Evolutionary conservation across 2,329 filamentous ascomycete genomes (phyloP).

Genomic region (Nigrospora osmanthi): DNA sequence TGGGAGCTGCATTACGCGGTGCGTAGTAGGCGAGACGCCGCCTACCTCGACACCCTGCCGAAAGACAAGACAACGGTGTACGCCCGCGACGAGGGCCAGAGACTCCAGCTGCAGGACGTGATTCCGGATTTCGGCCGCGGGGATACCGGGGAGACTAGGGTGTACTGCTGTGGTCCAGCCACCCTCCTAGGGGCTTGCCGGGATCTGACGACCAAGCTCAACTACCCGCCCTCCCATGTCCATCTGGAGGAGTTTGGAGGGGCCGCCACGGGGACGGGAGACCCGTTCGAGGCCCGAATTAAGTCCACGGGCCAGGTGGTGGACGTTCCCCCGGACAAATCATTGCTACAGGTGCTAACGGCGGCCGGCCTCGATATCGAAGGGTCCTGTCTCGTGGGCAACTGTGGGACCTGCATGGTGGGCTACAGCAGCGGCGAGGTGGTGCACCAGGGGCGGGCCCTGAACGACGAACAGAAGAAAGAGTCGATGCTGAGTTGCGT

Average conservation of each 20-base stretch:
- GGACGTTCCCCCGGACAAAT: conserved; percentile 18
- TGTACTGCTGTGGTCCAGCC: conserved; percentile 23
- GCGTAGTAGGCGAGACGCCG: conserved; percentile 17
- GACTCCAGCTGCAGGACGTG: conserved; percentile 27
- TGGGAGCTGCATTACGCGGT: conserved; percentile 21
- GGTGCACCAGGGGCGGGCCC: conserved; percentile 17
- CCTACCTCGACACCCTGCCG: conserved; percentile 16
- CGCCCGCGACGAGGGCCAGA: conserved; percentile 14
- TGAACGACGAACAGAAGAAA: conserved; percentile 19
- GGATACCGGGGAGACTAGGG: conserved; percentile 13
- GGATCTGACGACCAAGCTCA: conserved; percentile 8
- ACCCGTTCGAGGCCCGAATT: conserved; percentile 21
- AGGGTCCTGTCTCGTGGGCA: conserved; percentile 21
- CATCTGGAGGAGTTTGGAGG: conserved; percentile 22
- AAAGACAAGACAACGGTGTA: conserved; percentile 14
- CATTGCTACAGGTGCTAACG: conserved; percentile 20
- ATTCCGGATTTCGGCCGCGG: conserved; percentile 10
- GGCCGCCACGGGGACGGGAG: conserved; percentile 15
- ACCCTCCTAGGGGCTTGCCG: conserved; percentile 14
- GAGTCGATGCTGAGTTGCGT: conserved; percentile 19
- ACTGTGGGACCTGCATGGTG: conserved; percentile 22
- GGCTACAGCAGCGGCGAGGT: conserved; percentile 17
- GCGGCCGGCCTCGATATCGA: conserved; percentile 24
- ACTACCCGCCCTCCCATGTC: conserved; percentile 14
- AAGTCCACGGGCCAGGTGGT: conserved; percentile 14